Conservation (phyloP, 2,329 filamentous ascomycete species). For the Cephalotrichum gorgonifer region DNA sequence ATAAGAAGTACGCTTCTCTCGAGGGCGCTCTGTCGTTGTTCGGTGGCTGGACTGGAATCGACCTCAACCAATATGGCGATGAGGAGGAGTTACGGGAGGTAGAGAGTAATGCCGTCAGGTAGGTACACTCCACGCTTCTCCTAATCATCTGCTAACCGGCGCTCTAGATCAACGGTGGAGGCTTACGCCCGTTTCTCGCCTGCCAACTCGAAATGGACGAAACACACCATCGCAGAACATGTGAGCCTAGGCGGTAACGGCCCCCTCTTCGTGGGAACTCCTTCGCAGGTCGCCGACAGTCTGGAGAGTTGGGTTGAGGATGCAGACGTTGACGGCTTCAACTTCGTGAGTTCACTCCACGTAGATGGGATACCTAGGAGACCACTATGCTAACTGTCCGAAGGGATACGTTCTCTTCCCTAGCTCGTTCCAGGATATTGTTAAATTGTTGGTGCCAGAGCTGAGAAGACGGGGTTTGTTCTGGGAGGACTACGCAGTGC, state of each 20-base stretch:
- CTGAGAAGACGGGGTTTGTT: conserved; percentile 48
- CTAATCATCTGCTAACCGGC: neutral
- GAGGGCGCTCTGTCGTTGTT: conserved; percentile 62
- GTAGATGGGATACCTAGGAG: conserved; percentile 24
- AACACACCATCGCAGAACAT: conserved; percentile 57
- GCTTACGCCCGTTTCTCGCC: conserved; percentile 46
- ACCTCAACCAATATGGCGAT: conserved; percentile 46
- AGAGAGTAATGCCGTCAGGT: conserved; percentile 49
- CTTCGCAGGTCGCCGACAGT: conserved; percentile 54
- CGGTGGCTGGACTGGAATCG: conserved; percentile 60
- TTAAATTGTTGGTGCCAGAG: conserved; percentile 55
- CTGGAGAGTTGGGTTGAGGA: conserved; percentile 58
- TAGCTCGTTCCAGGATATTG: conserved; percentile 57
- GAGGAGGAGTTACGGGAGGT: conserved; percentile 55
- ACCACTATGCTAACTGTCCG: neutral
- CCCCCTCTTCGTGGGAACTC: conserved; percentile 53
- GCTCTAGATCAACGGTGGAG: conserved; percentile 38
- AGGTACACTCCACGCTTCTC: too few species aligned
- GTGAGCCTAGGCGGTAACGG: conserved; percentile 56
- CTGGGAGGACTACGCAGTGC: conserved; percentile 41
- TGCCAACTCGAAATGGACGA: conserved; percentile 59
- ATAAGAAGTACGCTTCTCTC: conserved; percentile 45
- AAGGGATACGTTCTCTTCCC: conserved; percentile 51
- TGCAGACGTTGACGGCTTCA: conserved; percentile 66
- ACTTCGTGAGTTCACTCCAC: conserved; percentile 41